Conservation (phyloP, 192 early-diverging fungal genomes). For the Coemansia sp. region DNA sequence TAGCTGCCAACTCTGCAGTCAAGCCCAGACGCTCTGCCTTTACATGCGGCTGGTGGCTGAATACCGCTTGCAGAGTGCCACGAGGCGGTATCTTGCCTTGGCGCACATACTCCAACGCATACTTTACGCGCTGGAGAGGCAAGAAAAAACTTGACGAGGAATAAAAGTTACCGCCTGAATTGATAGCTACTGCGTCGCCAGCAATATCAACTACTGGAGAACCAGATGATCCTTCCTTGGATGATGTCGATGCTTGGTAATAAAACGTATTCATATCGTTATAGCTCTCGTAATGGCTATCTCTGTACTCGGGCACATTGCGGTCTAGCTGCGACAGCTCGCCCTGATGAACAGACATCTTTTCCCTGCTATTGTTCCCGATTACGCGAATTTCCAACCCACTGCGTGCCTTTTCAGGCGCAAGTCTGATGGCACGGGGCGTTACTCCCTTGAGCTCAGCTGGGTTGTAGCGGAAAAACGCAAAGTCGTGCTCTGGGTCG, state of each 20-base stretch:
- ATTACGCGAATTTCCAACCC: conserved; percentile 72
- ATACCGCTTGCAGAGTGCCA: conserved; percentile 72
- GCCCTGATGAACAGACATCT: conserved; percentile 71
- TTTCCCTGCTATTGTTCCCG: conserved; percentile 75
- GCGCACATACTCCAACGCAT: conserved; percentile 60
- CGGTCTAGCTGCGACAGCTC: conserved; percentile 71
- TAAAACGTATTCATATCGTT: conserved; percentile 82
- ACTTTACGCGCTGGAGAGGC: conserved; percentile 66
- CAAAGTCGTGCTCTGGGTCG: conserved; percentile 81
- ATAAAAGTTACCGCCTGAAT: conserved; percentile 54
- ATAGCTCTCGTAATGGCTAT: conserved; percentile 5
- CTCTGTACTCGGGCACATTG: conserved; percentile 60
- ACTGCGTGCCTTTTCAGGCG: conserved; percentile 65
- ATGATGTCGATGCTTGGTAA: conserved; percentile 67
- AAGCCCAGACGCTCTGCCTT: conserved; percentile 30
- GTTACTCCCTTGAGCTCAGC: conserved; percentile 52
- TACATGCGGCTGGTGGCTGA: conserved; percentile 63
- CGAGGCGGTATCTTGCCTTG: conserved; percentile 60
- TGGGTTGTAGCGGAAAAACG: conserved; percentile 72
- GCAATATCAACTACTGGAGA: conserved; percentile 73
- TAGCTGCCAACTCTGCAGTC: conserved; percentile 4
- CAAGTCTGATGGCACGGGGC: conserved; percentile 51
- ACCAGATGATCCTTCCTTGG: conserved; percentile 65
- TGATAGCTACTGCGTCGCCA: conserved; percentile 71
- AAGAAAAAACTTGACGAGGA: conserved; percentile 61